Evolutionary conservation across 768 basidiomycete genomes (phyloP).

Genomic region (Candolleomyces eurysporus): DNA sequence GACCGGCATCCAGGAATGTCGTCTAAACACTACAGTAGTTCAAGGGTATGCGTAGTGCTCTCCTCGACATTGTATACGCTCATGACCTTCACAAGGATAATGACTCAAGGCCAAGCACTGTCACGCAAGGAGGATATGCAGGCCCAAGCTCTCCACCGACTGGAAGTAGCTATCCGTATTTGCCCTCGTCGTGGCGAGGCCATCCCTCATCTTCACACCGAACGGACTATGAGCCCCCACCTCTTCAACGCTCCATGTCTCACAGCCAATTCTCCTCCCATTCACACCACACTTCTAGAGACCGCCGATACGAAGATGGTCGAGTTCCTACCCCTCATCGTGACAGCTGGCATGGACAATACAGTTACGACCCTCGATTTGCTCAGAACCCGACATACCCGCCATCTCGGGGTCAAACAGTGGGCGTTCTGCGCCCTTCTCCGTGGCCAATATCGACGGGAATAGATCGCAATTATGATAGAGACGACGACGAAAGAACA

Average conservation of each 20-base stretch:
- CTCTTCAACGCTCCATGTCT: conserved; percentile 8
- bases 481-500: conserved; percentile 35
- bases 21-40: conserved; percentile 2
- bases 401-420: conserved; percentile 12
- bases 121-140: background rate
- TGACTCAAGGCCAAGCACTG: background rate
- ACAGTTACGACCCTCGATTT: conserved; percentile 3
- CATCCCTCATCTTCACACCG: background rate
- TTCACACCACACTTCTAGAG: background rate
- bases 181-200: background rate
- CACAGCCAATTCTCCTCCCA: background rate
- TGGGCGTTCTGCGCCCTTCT: conserved; percentile 13
- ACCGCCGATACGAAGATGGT: background rate
- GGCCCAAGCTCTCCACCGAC: background rate
- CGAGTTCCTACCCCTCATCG: background rate
- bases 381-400: conserved; percentile 12
- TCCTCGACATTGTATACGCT: background rate
- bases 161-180: background rate
- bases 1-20: conserved; percentile 6
- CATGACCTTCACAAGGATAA: background rate
- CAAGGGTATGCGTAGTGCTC: background rate
- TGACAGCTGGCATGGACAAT: background rate
- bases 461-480: conserved; percentile 14
- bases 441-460: conserved; percentile 28
- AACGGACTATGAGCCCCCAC: background rate